phyloP scores from a whole-genome alignment of 495 filamentous ascomycete species.

The Usnea hakonensis region DNA sequence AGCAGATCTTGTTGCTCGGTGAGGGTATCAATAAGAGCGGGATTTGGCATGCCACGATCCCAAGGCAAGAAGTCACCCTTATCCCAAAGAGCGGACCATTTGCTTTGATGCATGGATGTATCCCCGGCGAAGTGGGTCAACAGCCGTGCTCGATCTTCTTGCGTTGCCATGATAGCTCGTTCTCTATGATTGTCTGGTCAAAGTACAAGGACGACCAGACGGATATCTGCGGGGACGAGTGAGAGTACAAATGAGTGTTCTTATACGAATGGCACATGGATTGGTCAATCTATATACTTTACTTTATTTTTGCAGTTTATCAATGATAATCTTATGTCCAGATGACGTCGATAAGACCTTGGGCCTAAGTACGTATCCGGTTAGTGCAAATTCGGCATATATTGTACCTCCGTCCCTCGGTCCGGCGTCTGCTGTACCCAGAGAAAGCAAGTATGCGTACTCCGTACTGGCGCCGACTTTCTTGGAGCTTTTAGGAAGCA shows the following conservation, averaged over 20 bases:
- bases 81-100: constrained; percentile 60
- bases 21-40: constrained; percentile 59
- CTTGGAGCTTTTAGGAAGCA: too few relatives aligned
- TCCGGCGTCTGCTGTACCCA: too few relatives aligned
- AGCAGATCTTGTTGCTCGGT: constrained; percentile 39
- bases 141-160: constrained; percentile 24
- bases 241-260: background rate
- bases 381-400: too few relatives aligned
- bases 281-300: too few relatives aligned
- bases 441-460: too few relatives aligned
- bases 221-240: background rate
- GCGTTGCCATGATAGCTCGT: constrained; percentile 4
- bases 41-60: constrained; percentile 59
- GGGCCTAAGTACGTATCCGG: too few relatives aligned
- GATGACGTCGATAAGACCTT: too few relatives aligned
- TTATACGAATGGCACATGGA: too few relatives aligned
- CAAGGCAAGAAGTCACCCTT: constrained; percentile 56
- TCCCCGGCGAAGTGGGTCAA: constrained; percentile 26
- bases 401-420: too few relatives aligned
- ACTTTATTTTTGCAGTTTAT: too few relatives aligned
- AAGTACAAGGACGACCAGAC: background rate
- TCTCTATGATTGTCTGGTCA: background rate
- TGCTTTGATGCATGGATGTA: constrained; percentile 30
- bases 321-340: too few relatives aligned
- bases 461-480: too few relatives aligned